Evolutionary conservation across 2,329 filamentous ascomycete genomes (phyloP).

Genomic region (Ceratocystis alfenasii): DNA sequence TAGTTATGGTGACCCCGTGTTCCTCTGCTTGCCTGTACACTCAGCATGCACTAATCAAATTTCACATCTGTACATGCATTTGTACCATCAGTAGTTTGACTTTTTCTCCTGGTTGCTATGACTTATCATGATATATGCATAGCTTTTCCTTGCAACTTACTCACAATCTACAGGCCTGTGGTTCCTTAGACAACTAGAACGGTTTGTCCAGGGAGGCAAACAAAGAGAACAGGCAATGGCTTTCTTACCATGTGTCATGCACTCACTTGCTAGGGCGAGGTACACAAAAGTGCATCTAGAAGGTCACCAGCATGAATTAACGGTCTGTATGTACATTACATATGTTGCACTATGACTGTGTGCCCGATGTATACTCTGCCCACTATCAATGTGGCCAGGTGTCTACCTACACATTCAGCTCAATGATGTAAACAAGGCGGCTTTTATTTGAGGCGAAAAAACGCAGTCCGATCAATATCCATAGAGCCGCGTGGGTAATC

Average conservation of each 20-base stretch:
- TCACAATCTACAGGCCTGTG: background rate
- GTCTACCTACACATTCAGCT: too few relatives aligned
- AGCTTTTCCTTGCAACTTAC: background rate
- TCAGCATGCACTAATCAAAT: background rate
- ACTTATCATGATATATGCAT: background rate
- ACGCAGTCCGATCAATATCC: too few relatives aligned
- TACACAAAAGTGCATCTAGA: constrained; percentile 4
- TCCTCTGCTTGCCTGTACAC: background rate
- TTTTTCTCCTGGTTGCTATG: background rate
- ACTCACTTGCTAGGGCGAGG: background rate
- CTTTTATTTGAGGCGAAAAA: too few relatives aligned
- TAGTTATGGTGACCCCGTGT: too few relatives aligned
- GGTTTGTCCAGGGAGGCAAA: background rate
- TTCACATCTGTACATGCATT: background rate
- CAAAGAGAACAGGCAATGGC: background rate
- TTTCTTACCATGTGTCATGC: background rate
- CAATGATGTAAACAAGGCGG: too few relatives aligned
- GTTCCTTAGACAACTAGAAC: background rate
- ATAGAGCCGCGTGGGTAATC: too few relatives aligned
- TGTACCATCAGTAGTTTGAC: background rate
- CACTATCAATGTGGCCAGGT: too few relatives aligned
- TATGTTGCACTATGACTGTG: background rate
- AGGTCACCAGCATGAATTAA: background rate
- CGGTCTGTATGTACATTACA: background rate
- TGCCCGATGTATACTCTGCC: background rate